These are phyloP conservation scores for Colletotrichum musicola DNA, from an alignment of 2,329 filamentous ascomycete genomes.

Conservation along the genomic window DNA sequence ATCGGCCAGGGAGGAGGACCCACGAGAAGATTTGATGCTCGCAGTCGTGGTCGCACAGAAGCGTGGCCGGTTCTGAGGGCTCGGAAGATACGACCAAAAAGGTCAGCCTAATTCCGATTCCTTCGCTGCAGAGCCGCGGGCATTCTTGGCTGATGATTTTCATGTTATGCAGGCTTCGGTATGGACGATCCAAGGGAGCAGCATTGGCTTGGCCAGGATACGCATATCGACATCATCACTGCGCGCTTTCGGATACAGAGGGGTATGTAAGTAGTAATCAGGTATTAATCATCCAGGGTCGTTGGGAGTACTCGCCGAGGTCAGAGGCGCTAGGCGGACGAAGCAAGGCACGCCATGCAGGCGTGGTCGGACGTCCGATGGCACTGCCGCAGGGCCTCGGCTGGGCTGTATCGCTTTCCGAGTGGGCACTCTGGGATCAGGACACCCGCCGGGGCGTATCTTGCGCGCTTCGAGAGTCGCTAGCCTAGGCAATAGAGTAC, in stretches of 20 bases:
- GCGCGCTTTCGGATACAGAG: conserved; percentile 4
- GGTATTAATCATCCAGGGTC: not conserved
- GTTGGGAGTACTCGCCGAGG: conserved; percentile 4
- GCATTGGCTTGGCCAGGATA: conserved; percentile 13
- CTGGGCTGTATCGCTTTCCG: conserved; percentile 5
- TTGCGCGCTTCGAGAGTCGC: not conserved
- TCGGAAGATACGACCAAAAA: not conserved
- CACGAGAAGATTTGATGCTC: not conserved
- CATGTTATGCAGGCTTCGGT: conserved; percentile 34
- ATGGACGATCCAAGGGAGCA: conserved; percentile 26
- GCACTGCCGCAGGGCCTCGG: conserved; percentile 21
- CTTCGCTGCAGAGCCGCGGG: conserved; percentile 10
- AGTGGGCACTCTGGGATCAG: not conserved
- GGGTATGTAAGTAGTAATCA: not conserved
- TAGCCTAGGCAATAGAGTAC: no score
- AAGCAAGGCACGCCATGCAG: conserved; percentile 36
- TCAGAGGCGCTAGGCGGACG: conserved; percentile 31
- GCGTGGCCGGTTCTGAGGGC: conserved; percentile 19
- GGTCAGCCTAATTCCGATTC: not conserved
- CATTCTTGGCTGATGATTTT: conserved; percentile 14
- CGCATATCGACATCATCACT: conserved; percentile 20
- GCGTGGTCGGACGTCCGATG: conserved; percentile 38
- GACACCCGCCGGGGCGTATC: not conserved
- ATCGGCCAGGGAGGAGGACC: not conserved
- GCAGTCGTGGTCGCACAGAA: conserved; percentile 21